These are phyloP conservation scores for Coffea canephora DNA, from an alignment of 257 asterid species.

Conservation along the genomic window DNA sequence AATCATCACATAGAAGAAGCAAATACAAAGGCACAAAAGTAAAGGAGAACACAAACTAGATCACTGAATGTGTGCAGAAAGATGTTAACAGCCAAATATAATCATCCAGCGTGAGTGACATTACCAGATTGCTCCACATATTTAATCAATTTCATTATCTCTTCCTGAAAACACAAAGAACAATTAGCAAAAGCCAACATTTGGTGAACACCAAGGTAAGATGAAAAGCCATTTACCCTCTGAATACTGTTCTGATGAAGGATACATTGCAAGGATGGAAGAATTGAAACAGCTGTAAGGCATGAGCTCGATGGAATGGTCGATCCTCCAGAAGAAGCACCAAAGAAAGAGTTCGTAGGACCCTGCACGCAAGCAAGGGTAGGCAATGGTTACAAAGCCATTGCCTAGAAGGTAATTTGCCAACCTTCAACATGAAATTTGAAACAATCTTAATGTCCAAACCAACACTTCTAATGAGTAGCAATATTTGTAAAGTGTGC, in stretches of 20 bases:
- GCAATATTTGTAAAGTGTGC: background rate
- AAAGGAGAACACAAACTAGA: background rate
- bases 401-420: constrained; percentile 28
- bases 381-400: constrained; percentile 42
- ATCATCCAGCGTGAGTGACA: constrained; percentile 4
- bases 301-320: constrained; percentile 41
- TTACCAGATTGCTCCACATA: constrained; percentile 85
- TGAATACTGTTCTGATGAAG: constrained; percentile 78
- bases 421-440: constrained; percentile 25
- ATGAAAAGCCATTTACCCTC: constrained; percentile 52
- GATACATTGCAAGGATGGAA: constrained; percentile 71
- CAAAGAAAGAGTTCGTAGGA: constrained; percentile 36
- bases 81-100: background rate
- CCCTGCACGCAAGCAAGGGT: constrained; percentile 45
- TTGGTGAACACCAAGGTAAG: constrained; percentile 1
- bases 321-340: constrained; percentile 46
- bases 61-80: background rate
- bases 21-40: background rate
- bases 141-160: constrained; percentile 65
- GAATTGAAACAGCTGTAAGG: constrained; percentile 55
- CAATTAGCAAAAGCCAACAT: constrained; percentile 33
- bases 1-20: constrained; percentile 9
- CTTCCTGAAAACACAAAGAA: constrained; percentile 62
- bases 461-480: background rate
- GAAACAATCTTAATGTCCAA: background rate